phyloP scores from a whole-genome alignment of 192 early-diverging fungal species.

The Powellomyces hirtus region DNA sequence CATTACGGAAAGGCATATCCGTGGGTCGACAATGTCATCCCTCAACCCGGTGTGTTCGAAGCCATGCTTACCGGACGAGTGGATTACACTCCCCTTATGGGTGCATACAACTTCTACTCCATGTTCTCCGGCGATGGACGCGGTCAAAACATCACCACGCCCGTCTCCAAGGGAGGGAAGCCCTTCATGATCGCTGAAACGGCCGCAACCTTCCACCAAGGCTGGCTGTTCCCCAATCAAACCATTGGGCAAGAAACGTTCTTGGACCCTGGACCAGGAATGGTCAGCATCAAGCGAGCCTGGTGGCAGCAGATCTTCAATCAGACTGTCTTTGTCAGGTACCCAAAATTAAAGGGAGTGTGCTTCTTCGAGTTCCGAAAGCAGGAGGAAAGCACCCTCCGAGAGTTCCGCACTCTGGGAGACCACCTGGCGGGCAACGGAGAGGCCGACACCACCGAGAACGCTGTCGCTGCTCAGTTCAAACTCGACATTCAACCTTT shows the following conservation, averaged over 20 bases:
- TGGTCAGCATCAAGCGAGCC: slow-evolving; percentile 39
- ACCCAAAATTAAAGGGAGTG: slow-evolving; percentile 39
- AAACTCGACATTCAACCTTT: neutral
- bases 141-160: slow-evolving; percentile 16
- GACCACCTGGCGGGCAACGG: neutral
- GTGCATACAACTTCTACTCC: slow-evolving; percentile 32
- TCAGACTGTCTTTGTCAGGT: slow-evolving; percentile 14
- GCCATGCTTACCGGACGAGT: slow-evolving; percentile 26
- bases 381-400: slow-evolving; percentile 31
- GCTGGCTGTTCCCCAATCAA: slow-evolving; percentile 3
- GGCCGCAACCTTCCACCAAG: slow-evolving; percentile 17
- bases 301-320: slow-evolving; percentile 48
- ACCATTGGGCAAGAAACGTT: neutral
- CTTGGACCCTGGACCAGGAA: slow-evolving; percentile 18
- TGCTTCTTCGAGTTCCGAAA: slow-evolving; percentile 43
- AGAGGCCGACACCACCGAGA: neutral
- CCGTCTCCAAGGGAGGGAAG: slow-evolving; percentile 32
- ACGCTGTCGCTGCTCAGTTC: slow-evolving; percentile 4
- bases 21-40: slow-evolving; percentile 33
- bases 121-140: slow-evolving; percentile 38
- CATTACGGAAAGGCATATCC: slow-evolving; percentile 37
- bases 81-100: neutral
- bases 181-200: slow-evolving; percentile 45
- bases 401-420: slow-evolving; percentile 41
- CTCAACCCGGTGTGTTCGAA: slow-evolving; percentile 22